Percentiles rank a stretch among this genome's conserved stretches.
These are phyloP conservation scores for Neurospora sp. DNA, from an alignment of 495 filamentous ascomycete genomes.

Conservation along the genomic window DNA sequence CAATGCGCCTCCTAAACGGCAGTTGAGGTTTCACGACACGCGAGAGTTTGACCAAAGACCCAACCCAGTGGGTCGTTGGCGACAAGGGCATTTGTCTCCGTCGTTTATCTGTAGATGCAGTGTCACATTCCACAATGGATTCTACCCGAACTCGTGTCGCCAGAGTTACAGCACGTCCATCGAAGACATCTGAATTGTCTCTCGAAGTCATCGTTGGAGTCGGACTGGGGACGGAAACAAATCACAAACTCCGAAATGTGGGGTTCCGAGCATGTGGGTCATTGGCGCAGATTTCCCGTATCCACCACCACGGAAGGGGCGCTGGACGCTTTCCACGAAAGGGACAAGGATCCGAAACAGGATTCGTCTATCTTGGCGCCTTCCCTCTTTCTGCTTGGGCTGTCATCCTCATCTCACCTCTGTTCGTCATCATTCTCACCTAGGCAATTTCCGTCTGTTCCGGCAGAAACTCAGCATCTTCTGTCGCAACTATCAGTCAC, in stretches of 20 bases:
- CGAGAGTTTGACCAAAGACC: neutral
- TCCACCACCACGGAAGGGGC: neutral
- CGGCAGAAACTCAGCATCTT: neutral
- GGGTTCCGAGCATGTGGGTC: neutral
- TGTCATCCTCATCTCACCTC: neutral
- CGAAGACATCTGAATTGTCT: too few relatives aligned
- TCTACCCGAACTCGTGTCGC: neutral
- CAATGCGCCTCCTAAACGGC: neutral
- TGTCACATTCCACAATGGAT: neutral
- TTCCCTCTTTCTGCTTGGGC: neutral
- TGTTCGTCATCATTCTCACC: neutral
- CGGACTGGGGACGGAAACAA: neutral
- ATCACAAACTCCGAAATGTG: neutral
- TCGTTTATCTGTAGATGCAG: neutral
- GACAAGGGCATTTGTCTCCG: neutral
- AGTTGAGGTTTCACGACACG: neutral
- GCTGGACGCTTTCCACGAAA: neutral
- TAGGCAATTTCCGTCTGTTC: neutral
- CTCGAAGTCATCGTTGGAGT: neutral
- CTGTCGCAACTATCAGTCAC: neutral
- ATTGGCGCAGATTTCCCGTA: neutral
- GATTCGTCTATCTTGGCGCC: neutral
- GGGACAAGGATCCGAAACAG: neutral
- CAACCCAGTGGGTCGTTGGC: neutral
- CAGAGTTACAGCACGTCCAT: neutral